Evolutionary conservation across 768 basidiomycete genomes (phyloP).

Genomic region (Antrodiella citrinella): DNA sequence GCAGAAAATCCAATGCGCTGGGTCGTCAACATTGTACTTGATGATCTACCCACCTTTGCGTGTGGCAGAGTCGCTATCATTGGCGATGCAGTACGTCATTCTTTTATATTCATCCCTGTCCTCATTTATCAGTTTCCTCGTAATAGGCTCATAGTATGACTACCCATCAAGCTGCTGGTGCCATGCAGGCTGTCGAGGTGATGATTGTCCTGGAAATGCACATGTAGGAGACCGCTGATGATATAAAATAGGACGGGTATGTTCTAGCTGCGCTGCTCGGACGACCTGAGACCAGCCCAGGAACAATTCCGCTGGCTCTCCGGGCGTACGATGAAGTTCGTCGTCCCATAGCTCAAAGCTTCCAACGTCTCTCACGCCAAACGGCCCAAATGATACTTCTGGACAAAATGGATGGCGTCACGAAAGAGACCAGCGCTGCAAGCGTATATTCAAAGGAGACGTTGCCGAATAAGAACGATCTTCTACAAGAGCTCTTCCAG

Average conservation of each 20-base stretch:
- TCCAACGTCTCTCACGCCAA: background rate
- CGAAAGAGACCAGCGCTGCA: background rate
- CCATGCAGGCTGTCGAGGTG: constrained; percentile 12
- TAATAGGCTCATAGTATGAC: constrained; percentile 12
- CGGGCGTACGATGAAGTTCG: background rate
- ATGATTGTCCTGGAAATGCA: background rate
- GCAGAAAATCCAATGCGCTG: constrained; percentile 23
- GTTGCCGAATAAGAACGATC: background rate
- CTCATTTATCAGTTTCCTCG: background rate
- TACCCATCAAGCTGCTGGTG: constrained; percentile 10
- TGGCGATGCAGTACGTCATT: constrained; percentile 20
- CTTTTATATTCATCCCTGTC: background rate
- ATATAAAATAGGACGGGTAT: background rate
- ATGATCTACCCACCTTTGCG: constrained; percentile 20
- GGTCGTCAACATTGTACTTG: constrained; percentile 23
- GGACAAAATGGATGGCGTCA: background rate
- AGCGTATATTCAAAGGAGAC: background rate
- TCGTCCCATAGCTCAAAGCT: background rate
- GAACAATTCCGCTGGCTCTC: background rate
- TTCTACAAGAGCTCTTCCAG: background rate
- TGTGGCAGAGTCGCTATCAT: constrained; percentile 18
- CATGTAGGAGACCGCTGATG: background rate
- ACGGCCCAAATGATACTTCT: background rate
- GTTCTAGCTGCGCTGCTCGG: background rate
- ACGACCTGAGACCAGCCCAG: background rate